A percentile compares a stretch with the other conserved stretches of the same genome.
Evolutionary conservation across 192 early-diverging fungal species (phyloP).

Genomic region (Gonapodya prolifera): DNA sequence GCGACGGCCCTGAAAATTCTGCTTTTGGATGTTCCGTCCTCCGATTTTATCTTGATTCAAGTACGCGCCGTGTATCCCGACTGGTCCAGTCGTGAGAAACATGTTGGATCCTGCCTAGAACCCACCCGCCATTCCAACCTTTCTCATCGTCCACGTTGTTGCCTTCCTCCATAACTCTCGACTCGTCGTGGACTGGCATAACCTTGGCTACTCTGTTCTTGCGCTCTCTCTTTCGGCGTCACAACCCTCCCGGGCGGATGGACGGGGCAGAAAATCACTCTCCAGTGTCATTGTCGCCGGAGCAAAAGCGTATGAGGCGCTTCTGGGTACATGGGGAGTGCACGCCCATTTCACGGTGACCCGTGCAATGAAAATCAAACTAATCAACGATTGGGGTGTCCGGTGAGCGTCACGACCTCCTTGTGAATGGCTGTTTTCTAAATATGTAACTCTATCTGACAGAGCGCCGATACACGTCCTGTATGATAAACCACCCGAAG

Average conservation of each 20-base stretch:
- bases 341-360: constrained; percentile 1
- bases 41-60: constrained; percentile 65
- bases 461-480: constrained; percentile 45
- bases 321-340: neutral
- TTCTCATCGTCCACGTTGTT: constrained; percentile 59
- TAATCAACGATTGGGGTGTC: neutral
- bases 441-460: too few species aligned
- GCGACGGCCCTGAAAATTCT: constrained; percentile 46
- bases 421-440: neutral
- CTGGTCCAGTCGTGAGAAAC: neutral
- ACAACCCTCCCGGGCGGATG: too few species aligned
- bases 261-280: neutral
- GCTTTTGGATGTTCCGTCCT: constrained; percentile 34
- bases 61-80: constrained; percentile 22
- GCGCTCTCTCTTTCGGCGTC: constrained; percentile 34
- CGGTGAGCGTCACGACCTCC: neutral
- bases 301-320: constrained; percentile 27
- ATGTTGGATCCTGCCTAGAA: constrained; percentile 42
- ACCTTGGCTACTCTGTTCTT: constrained; percentile 85
- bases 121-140: constrained; percentile 87
- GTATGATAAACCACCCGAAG: constrained; percentile 67
- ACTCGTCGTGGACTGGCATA: constrained; percentile 96
- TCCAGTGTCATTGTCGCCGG: constrained; percentile 30
- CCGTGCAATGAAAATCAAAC: neutral
- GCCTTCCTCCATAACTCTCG: constrained; percentile 47